Conservation (phyloP, 371 early-diverging fungal species). For the Smittium mucronatum region DNA sequence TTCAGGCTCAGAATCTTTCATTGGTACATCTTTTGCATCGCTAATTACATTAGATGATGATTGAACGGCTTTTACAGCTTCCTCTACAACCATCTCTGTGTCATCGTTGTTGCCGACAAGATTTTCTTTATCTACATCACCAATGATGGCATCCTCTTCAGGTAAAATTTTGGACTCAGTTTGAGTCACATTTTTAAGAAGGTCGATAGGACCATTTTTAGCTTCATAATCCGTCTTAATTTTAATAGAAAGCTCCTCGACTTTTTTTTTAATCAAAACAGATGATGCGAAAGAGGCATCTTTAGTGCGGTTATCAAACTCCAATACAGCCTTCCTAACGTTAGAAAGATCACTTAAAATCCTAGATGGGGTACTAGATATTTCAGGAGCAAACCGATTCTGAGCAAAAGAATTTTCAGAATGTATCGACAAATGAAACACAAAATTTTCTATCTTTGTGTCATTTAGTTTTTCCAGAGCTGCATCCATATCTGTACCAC, state of each 20-base stretch:
- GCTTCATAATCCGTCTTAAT: slow-evolving; percentile 26
- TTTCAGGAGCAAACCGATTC: slow-evolving; percentile 45
- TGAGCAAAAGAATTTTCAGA: slow-evolving; percentile 36
- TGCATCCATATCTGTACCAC: slow-evolving; percentile 62
- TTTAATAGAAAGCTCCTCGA: slow-evolving; percentile 22
- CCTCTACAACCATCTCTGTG: background rate
- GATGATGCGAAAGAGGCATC: slow-evolving; percentile 21
- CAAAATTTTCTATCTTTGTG: slow-evolving; percentile 55
- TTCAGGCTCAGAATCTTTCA: background rate
- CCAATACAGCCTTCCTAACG: slow-evolving; percentile 39
- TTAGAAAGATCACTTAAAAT: slow-evolving; percentile 54
- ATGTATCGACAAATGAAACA: slow-evolving; percentile 58
- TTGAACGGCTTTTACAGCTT: background rate
- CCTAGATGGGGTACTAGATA: slow-evolving; percentile 45
- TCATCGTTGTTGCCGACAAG: slow-evolving; percentile 10
- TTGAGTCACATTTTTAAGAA: slow-evolving; percentile 6
- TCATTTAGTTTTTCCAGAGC: slow-evolving; percentile 50
- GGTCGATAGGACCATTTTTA: slow-evolving; percentile 13
- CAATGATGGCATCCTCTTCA: slow-evolving; percentile 8
- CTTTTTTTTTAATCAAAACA: slow-evolving; percentile 19
- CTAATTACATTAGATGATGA: background rate
- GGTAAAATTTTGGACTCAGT: slow-evolving; percentile 6
- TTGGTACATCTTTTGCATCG: background rate
- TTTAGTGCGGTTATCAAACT: slow-evolving; percentile 48
- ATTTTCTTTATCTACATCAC: background rate